Percentiles rank a stretch among this genome's conserved stretches.
Evolutionary conservation across 208 protist species (phyloP).

Genomic region (Angomonas ambiguus): DNA sequence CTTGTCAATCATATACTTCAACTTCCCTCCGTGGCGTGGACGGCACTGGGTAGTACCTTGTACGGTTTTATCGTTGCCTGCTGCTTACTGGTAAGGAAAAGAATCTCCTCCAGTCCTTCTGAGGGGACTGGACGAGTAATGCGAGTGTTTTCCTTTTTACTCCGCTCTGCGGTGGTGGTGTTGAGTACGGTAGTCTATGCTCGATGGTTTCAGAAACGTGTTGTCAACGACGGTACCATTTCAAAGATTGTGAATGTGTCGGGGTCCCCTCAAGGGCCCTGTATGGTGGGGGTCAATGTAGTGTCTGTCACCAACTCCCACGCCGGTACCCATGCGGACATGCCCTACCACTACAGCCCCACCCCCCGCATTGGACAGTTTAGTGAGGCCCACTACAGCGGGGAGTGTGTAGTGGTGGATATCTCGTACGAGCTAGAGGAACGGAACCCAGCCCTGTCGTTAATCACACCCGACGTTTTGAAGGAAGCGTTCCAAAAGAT

Average conservation of each 20-base stretch:
- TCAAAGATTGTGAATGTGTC: conserved; percentile 47
- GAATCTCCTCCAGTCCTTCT: neutral
- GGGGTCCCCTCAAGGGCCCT: conserved; percentile 23
- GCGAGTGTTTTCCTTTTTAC: neutral
- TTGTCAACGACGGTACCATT: conserved; percentile 19
- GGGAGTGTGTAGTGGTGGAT: conserved; percentile 51
- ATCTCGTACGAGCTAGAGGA: conserved; percentile 25
- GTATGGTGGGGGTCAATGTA: conserved; percentile 44
- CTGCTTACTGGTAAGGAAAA: neutral
- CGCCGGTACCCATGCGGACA: conserved; percentile 72
- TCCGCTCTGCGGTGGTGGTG: neutral
- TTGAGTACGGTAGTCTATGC: conserved; percentile 14
- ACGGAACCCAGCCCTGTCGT: conserved; percentile 1
- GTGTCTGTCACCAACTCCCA: conserved; percentile 66
- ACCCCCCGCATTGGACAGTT: conserved; percentile 26
- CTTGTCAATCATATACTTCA: conserved; percentile 26
- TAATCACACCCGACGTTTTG: conserved; percentile 41
- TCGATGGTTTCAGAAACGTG: conserved; percentile 27
- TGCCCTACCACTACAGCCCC: conserved; percentile 50
- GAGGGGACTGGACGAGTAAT: neutral
- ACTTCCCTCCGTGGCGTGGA: conserved; percentile 33
- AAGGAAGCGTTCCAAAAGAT: conserved; percentile 23
- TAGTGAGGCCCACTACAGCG: conserved; percentile 64
- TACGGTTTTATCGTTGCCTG: neutral
- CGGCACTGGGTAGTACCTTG: conserved; percentile 11